These are phyloP conservation scores for Xylaria digitata DNA, from an alignment of 2,329 filamentous ascomycete species.

Conservation along the genomic window DNA sequence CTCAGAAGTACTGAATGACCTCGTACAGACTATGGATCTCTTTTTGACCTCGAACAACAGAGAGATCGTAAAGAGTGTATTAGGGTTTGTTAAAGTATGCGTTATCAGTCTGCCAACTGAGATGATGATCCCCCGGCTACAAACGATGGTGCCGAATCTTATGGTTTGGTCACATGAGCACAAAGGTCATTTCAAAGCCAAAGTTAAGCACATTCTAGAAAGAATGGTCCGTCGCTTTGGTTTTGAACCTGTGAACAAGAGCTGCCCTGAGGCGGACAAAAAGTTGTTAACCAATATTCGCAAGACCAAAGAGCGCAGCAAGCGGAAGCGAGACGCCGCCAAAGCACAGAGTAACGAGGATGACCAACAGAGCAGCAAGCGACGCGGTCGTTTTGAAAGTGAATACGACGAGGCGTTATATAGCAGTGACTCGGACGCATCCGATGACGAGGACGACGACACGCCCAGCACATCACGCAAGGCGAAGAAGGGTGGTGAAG, in stretches of 20 bases:
- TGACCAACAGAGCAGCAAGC: conserved; percentile 60
- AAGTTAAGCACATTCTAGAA: conserved; percentile 98
- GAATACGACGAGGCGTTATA: conserved; percentile 98
- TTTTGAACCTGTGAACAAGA: conserved; percentile 79
- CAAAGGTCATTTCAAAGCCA: conserved; percentile 95
- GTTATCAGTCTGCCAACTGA: conserved; percentile 85
- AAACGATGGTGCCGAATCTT: conserved; percentile 84
- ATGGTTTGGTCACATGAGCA: conserved; percentile 98
- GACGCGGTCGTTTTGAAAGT: conserved; percentile 80
- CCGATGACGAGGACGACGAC: conserved; percentile 72
- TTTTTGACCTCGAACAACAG: conserved; percentile 97
- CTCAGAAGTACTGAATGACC: conserved; percentile 77
- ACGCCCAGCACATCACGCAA: conserved; percentile 57
- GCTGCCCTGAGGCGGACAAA: conserved; percentile 85
- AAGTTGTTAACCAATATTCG: conserved; percentile 95
- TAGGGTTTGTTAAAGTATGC: conserved; percentile 97
- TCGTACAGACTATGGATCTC: conserved; percentile 94
- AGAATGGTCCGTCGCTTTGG: conserved; percentile 93
- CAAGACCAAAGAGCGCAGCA: conserved; percentile 90
- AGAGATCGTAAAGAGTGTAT: conserved; percentile 92
- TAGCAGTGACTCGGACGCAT: conserved; percentile 75
- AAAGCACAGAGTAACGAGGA: conserved; percentile 68
- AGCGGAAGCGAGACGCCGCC: conserved; percentile 83
- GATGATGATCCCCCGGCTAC: conserved; percentile 81
- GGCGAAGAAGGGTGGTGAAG: conserved; percentile 70